Evolutionary conservation across 306 rosid species (phyloP), one percentile per base, ranked within the genome.

Genomic region (Styphnolobium japonicum): DNA sequence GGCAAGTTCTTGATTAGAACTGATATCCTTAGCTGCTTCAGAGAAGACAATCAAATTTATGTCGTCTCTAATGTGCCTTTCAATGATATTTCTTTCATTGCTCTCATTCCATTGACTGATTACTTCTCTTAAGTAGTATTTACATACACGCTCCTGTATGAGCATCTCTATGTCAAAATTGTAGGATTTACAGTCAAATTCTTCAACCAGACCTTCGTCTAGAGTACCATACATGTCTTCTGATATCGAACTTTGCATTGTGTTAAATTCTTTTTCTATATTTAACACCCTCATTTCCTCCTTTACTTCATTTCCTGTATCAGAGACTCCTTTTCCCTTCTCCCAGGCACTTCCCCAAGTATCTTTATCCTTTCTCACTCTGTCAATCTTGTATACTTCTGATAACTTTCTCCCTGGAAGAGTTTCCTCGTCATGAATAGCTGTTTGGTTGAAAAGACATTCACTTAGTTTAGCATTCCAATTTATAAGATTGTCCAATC

Each of bases 11-110:
- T 70, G 43, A 42, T 48, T 67, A 42, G 69, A 84, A 51, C 51
- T 10, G 21, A 64, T 58, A 45, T 82, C 80, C 77, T 73, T 85
- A 51, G 80, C 48, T 43, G 52, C 36, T 73, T 88, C 88, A 3
- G 46, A 56, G 45, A 90, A 74, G 73, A 76, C 80, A 56, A 78
- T 49, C 71, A 58, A 40, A 77, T 51, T 31, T 53, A 85, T 75
- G 31, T 85, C 89, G 14, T 89, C 91, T 77, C 93, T 76, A 10
- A 68, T 80, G 23, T 77, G 86, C 45, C 85, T 61, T 80, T 89
- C 90, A 18, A 76, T 62, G 67, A 57, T 68, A 48, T 80, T n/a
- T 43, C 40, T 76, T 62, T 84, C 90, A 27, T 8, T 61, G 39
- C 23, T 67, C 36, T 80, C 88, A 53, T 88, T 85, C 90, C 82